Evolutionary conservation across 495 filamentous ascomycete genomes (phyloP).

Genomic region (Gamarada debralockiae): DNA sequence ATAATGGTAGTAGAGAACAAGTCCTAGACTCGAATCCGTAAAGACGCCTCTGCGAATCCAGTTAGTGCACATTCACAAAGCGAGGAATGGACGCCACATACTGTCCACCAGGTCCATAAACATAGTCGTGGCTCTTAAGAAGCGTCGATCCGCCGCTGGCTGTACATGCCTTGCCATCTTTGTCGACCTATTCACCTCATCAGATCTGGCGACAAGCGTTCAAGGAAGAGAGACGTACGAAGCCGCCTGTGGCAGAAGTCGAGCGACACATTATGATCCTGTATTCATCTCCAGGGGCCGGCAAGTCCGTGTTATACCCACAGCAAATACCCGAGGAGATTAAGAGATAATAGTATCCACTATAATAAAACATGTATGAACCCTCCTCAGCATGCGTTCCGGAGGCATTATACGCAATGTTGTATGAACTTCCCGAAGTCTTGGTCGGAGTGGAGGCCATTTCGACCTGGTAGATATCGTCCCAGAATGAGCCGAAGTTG

Average conservation of each 20-base stretch:
- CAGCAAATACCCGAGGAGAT: slow-evolving; percentile 63
- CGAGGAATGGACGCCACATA: slow-evolving; percentile 35
- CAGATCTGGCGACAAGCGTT: too few relatives aligned
- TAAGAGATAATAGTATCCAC: slow-evolving; percentile 62
- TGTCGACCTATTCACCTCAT: too few relatives aligned
- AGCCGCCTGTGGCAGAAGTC: slow-evolving; percentile 45
- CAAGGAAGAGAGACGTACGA: too few relatives aligned
- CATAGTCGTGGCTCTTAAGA: slow-evolving; percentile 54
- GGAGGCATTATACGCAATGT: slow-evolving; percentile 53
- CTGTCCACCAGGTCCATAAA: slow-evolving; percentile 72
- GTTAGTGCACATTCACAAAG: slow-evolving; percentile 28
- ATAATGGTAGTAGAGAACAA: slow-evolving; percentile 73
- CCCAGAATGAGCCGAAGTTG: slow-evolving; percentile 70
- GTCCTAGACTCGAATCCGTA: slow-evolving; percentile 40
- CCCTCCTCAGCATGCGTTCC: slow-evolving; percentile 57
- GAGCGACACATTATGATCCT: slow-evolving; percentile 62
- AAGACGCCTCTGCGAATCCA: slow-evolving; percentile 46
- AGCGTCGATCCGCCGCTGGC: slow-evolving; percentile 60
- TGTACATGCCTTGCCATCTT: slow-evolving; percentile 50
- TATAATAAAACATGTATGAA: slow-evolving; percentile 49
- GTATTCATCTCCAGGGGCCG: slow-evolving; percentile 60
- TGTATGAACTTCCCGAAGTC: slow-evolving; percentile 32
- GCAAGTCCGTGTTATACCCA: slow-evolving; percentile 41
- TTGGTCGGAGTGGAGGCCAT: slow-evolving; percentile 42
- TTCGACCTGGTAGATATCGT: slow-evolving; percentile 58